Percentiles rank a stretch among this genome's conserved stretches.
These are phyloP conservation scores for Flammula alnicola DNA, from an alignment of 1,284 basidiomycete genomes.

Conservation along the genomic window DNA sequence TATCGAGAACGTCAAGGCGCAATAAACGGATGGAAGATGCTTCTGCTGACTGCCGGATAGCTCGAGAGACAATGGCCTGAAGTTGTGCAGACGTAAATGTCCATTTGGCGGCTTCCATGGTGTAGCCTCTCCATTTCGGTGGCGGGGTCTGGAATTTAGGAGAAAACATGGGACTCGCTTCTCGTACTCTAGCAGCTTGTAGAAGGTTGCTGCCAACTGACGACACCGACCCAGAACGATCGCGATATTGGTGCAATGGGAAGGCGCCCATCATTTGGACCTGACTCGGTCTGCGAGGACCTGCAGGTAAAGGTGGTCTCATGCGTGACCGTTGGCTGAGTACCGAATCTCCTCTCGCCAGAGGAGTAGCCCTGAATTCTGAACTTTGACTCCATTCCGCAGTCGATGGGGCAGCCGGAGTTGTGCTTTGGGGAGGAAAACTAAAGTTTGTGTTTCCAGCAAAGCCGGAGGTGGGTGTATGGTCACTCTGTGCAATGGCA, in stretches of 20 bases:
- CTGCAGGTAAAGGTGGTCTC: slow-evolving; percentile 59
- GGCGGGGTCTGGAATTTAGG: slow-evolving; percentile 64
- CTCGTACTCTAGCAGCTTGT: slow-evolving; percentile 23
- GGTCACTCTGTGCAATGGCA: slow-evolving; percentile 9
- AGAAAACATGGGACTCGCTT: slow-evolving; percentile 36
- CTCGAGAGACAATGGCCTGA: slow-evolving; percentile 70
- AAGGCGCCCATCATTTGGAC: slow-evolving; percentile 17
- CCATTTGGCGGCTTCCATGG: slow-evolving; percentile 82
- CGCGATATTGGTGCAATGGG: slow-evolving; percentile 24
- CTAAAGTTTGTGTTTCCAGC: slow-evolving; percentile 2
- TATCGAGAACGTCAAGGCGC: slow-evolving; percentile 58
- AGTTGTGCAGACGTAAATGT: slow-evolving; percentile 73
- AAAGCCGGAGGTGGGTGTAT: slow-evolving; percentile 9
- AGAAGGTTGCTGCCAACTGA: slow-evolving; percentile 38
- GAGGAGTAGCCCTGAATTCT: slow-evolving; percentile 2
- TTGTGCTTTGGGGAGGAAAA: background rate
- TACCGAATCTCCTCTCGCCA: slow-evolving; percentile 20
- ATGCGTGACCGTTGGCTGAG: slow-evolving; percentile 34
- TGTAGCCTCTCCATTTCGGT: slow-evolving; percentile 69
- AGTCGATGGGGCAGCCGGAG: background rate
- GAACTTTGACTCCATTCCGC: background rate
- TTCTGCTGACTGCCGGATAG: slow-evolving; percentile 72
- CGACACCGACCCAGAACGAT: slow-evolving; percentile 49
- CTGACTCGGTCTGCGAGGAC: slow-evolving; percentile 54
- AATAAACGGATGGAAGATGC: slow-evolving; percentile 71